Base-by-base conservation (phyloP, 2,329 filamentous ascomycete species). In the Diaporthe nobilis region DNA sequence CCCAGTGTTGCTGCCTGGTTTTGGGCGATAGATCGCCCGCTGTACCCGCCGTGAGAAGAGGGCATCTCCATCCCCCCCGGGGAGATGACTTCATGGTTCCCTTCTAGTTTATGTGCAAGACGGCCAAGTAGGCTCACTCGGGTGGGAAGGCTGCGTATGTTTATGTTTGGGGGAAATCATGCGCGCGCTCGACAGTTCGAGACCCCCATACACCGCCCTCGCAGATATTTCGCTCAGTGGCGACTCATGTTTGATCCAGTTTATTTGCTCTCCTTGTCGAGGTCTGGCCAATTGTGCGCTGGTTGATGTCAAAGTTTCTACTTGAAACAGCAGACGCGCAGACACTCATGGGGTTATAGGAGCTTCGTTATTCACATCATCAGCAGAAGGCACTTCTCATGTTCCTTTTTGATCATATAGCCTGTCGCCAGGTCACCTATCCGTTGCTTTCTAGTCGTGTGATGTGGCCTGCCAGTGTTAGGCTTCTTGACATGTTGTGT, bases 201-300 rank as follows among this genome's bases (percentile, higher is more conserved):
- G n/a, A 55, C n/a, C 49, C 65, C 9, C 9, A 55, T 37, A 13
- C 65, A 70, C 65, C 65, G 65, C 49, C 49, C 15, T 70, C n/a
- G 65, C 34, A 4, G 13, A 22, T 39, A 70, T 42, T 55, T 70
- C 65, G 65, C 34, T 42, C 65, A 55, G 65, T 70, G 65, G 65
- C 65, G 65, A 70, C n/a, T 70, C 65, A 70, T 70, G 49, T 39
- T 55, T 70, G 47, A 37, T 68, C 47, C 65, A 39, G 37, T 42
- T 70, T 34, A 55, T 25, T 47, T 42, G n/a, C 65, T 51, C 31
- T 68, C 31, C 47, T 68, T 37, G 31, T 53, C 65, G 31, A 6
- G 3, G 22, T 42, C 65, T 31, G 34, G 34, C 65, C 49, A 70
- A 55, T 70, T 55, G 34, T 55, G 49, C 34, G 65, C 10, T 55